Base-by-base conservation (phyloP, 352 stramenopile genomes). In the Globisporangium parvum region DNA sequence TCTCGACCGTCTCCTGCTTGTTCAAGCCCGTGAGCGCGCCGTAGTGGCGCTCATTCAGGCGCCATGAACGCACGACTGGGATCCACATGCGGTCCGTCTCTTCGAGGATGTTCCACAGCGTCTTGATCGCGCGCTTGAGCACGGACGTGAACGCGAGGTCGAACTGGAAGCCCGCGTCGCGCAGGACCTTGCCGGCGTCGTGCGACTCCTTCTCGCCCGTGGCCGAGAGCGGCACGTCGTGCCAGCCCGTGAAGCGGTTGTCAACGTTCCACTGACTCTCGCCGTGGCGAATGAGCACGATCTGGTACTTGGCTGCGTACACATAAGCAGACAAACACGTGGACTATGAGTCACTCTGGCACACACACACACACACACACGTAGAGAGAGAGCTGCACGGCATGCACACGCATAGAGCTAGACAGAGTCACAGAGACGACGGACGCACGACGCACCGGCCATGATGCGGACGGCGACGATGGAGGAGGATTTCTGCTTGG, bases 41-140 rank as follows among this genome's bases (percentile, higher is more conserved):
- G 65, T 99, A 99, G 78, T 99, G 96, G 60, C 97, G 84, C 77
- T 99, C 97, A 66, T 99, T 99, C 5, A 99, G 82, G 62, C 92
- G 82, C 89, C 89, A 98, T 15, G 80, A 90, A 54, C 90, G 90
- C 14, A 77, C 73, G 18, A 98, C 87, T 9, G 97, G 97, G 67
- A 99, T 98, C 84, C 95, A 99, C 93, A 99, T 98, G 26, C 93
- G 77, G 75, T 98, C 92, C 17, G 83, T 97, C 79, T 99, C 77
- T 73, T 99, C 96, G 17, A 99, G 76, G 26, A 98, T 90, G 70
- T 97, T 89, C 90, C 94, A 98, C 41, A 98, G 80, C 57, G 96
- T 99, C 68, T 96, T 96, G 70, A 99, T 99, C 17, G 96, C 96
- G 61, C 97, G 92, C 77, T 98, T 97, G 61, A 99, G 88, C 58